phyloP scores from a whole-genome alignment of 1,139 yeast genomes.

The Candida frijolesensis region DNA sequence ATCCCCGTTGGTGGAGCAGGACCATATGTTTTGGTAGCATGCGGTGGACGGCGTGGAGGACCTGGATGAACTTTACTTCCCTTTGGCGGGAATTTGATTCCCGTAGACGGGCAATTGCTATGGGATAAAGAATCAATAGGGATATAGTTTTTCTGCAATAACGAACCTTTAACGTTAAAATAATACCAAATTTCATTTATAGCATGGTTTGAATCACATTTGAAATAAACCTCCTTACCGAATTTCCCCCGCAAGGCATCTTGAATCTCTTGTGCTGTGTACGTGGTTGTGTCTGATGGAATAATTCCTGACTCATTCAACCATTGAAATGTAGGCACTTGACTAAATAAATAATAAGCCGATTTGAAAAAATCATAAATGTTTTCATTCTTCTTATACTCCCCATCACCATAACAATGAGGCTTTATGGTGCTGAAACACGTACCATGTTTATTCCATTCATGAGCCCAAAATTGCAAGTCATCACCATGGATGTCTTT shows the following conservation, averaged over 20 bases:
- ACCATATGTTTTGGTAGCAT: background rate
- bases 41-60: constrained; percentile 15
- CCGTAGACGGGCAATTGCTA: constrained; percentile 65
- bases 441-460: constrained; percentile 93
- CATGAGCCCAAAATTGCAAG: constrained; percentile 85
- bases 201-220: constrained; percentile 63
- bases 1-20: constrained; percentile 33
- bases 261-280: constrained; percentile 64
- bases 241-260: constrained; percentile 63
- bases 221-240: constrained; percentile 65
- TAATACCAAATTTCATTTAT: constrained; percentile 91
- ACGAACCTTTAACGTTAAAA: constrained; percentile 76
- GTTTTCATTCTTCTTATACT: constrained; percentile 42
- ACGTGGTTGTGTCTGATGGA: constrained; percentile 64
- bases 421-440: constrained; percentile 83
- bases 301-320: constrained; percentile 66
- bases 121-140: constrained; percentile 61
- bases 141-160: constrained; percentile 62
- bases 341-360: constrained; percentile 63
- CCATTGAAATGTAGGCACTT: constrained; percentile 72
- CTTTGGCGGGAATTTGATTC: constrained; percentile 80
- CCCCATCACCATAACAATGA: constrained; percentile 51
- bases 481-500: constrained; percentile 75
- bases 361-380: constrained; percentile 78
- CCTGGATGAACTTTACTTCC: constrained; percentile 23